Conservation (phyloP, 495 filamentous ascomycete species). For the Pyrenopolyporus hunteri region DNA sequence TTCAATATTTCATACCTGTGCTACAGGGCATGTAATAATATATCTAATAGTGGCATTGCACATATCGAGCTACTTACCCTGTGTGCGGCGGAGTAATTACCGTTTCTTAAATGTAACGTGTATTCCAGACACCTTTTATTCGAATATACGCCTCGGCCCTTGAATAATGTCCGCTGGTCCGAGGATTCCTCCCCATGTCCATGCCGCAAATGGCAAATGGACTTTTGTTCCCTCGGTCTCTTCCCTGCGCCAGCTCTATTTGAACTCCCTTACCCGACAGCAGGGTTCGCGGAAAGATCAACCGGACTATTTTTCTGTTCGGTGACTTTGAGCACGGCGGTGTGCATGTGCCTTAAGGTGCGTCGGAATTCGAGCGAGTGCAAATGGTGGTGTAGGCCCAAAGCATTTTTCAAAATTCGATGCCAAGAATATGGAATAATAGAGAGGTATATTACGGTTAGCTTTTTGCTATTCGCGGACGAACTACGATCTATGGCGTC, state of each 20-base stretch:
- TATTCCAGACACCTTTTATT: neutral
- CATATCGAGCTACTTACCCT: slow-evolving; percentile 17
- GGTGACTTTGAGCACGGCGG: slow-evolving; percentile 21
- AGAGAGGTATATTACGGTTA: slow-evolving; percentile 16
- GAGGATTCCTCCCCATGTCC: slow-evolving; percentile 2
- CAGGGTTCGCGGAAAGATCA: neutral
- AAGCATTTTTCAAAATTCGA: slow-evolving; percentile 9
- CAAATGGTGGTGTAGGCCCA: slow-evolving; percentile 16
- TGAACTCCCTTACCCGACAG: neutral
- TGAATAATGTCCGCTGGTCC: slow-evolving; percentile 19
- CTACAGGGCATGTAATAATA: too few relatives aligned
- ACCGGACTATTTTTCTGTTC: slow-evolving; percentile 17
- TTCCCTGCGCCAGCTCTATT: neutral
- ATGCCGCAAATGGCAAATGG: slow-evolving; percentile 4
- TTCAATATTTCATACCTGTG: too few relatives aligned
- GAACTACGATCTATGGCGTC: slow-evolving; percentile 28
- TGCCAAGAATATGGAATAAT: slow-evolving; percentile 8
- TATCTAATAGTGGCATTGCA: slow-evolving; percentile 5
- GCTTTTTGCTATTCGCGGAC: slow-evolving; percentile 9
- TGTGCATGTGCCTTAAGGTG: slow-evolving; percentile 29
- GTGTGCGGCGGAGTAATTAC: slow-evolving; percentile 21
- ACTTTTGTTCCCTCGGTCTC: neutral
- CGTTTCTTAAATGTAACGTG: neutral
- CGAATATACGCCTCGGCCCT: slow-evolving; percentile 13
- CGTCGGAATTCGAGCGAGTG: slow-evolving; percentile 25